Evolutionary conservation across 2,329 filamentous ascomycete species (phyloP), one percentile per base, ranked within the genome.

Genomic region (Aureobasidium lini): DNA sequence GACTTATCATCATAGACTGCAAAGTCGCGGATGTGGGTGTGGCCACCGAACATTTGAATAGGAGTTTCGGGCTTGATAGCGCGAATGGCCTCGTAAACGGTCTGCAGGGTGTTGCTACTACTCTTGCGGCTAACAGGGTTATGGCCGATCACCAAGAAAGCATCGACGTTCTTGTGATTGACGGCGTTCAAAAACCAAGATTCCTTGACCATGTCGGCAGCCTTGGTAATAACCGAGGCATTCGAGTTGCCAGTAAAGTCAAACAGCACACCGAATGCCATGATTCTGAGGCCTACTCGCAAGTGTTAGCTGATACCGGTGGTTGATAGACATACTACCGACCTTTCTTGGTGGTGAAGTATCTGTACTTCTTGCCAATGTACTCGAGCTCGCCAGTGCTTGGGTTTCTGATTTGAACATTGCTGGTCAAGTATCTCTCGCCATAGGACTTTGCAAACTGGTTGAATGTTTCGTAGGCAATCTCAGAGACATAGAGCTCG

Each of bases 11-110:
- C 85, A 62, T 83, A 85, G 2, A 86, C 80, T 16, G 77, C 77
- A 67, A 86, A 85, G 67, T 88, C 84, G 15, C 85, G 81, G 61
- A 85, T 80, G 66, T 87, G 84, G 39, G 76, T 80, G 70, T 87
- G 84, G 9, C 84, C 84, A 18, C 84, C 85, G 63, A 88, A 84
- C 57, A 83, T 78, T 68, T 87, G 84, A 48, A 88, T 80, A 0
- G 85, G 85, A 1, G 79, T 81, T 13, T 79, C 72, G 1, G 83
- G 80, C 56, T 80, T 79, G 16, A 77, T 81, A 10, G 76, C 75
- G 15, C 85, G 80, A 63, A 88, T 86, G 32, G 82, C 79, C 44
- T 81, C 75, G 64, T 81, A 80, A 13, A 88, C 80, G 0, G 73
- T 75, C 2, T 59, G 47, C 16, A 59, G 23, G 5, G 75, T 76